Evolutionary conservation across 176 grass and related monocot species (phyloP).

Genomic region (sorghum (Sorghum bicolor)): Sorghum_bicolor_NCBIv3 NC_012877.2:54787001-54787500

Average conservation of each 20-base stretch:
- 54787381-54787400: conserved; percentile 79
- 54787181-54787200: conserved; percentile 2
- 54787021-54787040: conserved; percentile 67
- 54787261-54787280: conserved; percentile 55
- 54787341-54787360: conserved; percentile 70
- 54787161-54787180: conserved; percentile 75
- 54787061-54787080: conserved; percentile 71
- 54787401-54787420: conserved; percentile 66
- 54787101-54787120: conserved; percentile 63
- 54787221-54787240: background rate
- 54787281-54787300: conserved; percentile 76
- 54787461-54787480: background rate
- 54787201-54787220: conserved; percentile 14
- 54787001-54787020: conserved; percentile 68
- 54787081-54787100: conserved; percentile 76
- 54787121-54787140: conserved; percentile 69
- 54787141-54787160: conserved; percentile 96
- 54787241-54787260: background rate
- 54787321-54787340: conserved; percentile 73
- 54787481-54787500: conserved; percentile 50
- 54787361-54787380: conserved; percentile 68
- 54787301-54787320: conserved; percentile 75
- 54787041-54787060: conserved; percentile 76
- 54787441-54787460: background rate
- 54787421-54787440: conserved; percentile 4